phyloP scores from a whole-genome alignment of 306 rosid genomes.

The Malus asiatica region DNA sequence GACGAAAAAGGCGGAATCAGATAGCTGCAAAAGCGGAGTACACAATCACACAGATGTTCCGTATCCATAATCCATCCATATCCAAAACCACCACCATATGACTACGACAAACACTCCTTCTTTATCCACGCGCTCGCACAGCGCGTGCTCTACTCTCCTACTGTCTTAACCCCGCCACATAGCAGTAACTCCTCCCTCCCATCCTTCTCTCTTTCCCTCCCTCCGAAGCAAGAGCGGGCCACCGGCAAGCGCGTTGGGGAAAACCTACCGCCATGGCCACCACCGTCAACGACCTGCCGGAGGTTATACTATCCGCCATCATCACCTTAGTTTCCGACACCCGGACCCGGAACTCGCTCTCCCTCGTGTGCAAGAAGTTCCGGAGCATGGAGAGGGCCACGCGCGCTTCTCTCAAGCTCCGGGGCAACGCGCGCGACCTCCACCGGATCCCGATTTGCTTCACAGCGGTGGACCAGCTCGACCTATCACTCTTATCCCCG shows the following conservation, averaged over 20 bases:
- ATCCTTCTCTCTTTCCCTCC: background rate
- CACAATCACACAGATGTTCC: too few species aligned
- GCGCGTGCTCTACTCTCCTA: background rate
- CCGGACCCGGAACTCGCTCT: slow-evolving; percentile 60
- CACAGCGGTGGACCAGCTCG: slow-evolving; percentile 49
- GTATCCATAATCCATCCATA: too few species aligned
- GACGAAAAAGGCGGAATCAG: too few species aligned
- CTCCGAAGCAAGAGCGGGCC: too few species aligned
- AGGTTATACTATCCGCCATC: slow-evolving; percentile 46
- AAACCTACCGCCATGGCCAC: background rate
- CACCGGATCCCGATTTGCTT: slow-evolving; percentile 56
- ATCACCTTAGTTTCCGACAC: slow-evolving; percentile 43
- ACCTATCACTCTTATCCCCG: slow-evolving; percentile 72
- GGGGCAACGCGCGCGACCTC: slow-evolving; percentile 86
- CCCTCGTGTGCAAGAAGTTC: slow-evolving; percentile 57
- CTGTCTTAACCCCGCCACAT: background rate
- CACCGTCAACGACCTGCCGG: slow-evolving; percentile 54
- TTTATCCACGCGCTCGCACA: background rate
- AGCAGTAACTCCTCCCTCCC: background rate
- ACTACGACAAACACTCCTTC: too few species aligned
- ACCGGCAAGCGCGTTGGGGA: too few species aligned
- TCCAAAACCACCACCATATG: too few species aligned
- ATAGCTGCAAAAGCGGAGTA: too few species aligned
- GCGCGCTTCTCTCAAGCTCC: slow-evolving; percentile 62
- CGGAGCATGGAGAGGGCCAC: slow-evolving; percentile 51